Conservation (phyloP, 2,329 filamentous ascomycete genomes). For the Alternaria rosae region DNA sequence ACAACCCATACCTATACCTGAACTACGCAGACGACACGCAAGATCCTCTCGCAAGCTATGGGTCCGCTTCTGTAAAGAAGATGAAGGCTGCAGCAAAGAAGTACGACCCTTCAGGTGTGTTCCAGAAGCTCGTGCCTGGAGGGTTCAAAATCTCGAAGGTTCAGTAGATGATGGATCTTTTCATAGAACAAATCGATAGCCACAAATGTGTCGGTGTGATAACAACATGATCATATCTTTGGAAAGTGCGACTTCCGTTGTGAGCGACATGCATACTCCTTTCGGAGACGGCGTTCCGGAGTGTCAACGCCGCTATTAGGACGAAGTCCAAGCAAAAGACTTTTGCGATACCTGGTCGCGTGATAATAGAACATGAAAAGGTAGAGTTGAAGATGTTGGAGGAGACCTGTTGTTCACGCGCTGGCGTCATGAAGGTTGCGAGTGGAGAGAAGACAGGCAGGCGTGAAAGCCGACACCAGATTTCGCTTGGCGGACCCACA, state of each 20-base stretch:
- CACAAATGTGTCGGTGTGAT: not conserved
- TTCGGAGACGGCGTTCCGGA: not conserved
- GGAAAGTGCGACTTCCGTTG: not conserved
- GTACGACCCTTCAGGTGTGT: conserved; percentile 33
- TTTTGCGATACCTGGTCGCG: not conserved
- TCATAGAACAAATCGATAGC: not conserved
- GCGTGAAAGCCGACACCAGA: not conserved
- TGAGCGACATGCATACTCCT: not conserved
- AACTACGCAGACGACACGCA: conserved; percentile 42
- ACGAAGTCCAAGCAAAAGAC: not conserved
- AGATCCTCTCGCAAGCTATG: conserved; percentile 33
- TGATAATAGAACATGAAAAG: accelerated
- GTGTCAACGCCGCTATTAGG: not conserved
- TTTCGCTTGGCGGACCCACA: not conserved
- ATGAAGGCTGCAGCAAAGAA: conserved; percentile 29
- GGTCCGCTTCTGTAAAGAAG: conserved; percentile 23
- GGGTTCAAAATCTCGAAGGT: conserved; percentile 40
- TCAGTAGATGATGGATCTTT: not conserved
- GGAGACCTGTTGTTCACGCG: not conserved
- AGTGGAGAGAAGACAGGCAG: not conserved
- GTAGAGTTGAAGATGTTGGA: not conserved
- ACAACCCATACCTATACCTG: conserved; percentile 40
- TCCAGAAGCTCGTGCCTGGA: conserved; percentile 34
- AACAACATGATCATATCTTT: not conserved
- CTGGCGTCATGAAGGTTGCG: not conserved